Evolutionary conservation across 1,139 yeast species (phyloP).

Genomic region (Geotrichum carabidarum): DNA sequence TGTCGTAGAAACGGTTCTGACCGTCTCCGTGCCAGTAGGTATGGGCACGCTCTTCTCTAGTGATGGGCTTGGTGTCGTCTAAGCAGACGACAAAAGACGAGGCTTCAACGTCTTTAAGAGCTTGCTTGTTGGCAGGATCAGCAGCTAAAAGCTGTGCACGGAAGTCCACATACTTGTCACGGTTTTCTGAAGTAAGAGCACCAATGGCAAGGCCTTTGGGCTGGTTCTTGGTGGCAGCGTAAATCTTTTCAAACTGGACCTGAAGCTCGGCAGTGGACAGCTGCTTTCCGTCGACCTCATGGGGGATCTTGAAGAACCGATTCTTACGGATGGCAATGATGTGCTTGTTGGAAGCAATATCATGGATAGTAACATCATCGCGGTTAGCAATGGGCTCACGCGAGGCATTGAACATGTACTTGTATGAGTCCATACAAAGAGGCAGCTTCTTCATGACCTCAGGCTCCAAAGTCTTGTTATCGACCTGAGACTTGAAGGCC

Average conservation of each 20-base stretch:
- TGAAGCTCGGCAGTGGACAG: slow-evolving; percentile 60
- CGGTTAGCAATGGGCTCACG: slow-evolving; percentile 62
- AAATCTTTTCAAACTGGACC: slow-evolving; percentile 54
- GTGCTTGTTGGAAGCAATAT: slow-evolving; percentile 58
- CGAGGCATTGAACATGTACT: slow-evolving; percentile 84
- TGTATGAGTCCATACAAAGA: slow-evolving; percentile 89
- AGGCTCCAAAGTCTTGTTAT: slow-evolving; percentile 47
- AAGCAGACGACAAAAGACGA: slow-evolving; percentile 77
- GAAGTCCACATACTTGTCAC: slow-evolving; percentile 72
- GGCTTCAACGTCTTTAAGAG: slow-evolving; percentile 66
- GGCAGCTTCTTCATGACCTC: slow-evolving; percentile 80
- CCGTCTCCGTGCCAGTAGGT: slow-evolving; percentile 96
- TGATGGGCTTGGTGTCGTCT: slow-evolving; percentile 68
- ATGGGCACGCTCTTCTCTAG: slow-evolving; percentile 80
- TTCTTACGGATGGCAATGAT: slow-evolving; percentile 70
- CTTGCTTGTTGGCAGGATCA: slow-evolving; percentile 49
- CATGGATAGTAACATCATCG: slow-evolving; percentile 36
- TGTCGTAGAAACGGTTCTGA: slow-evolving; percentile 83
- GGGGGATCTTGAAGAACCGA: slow-evolving; percentile 75
- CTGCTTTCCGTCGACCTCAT: slow-evolving; percentile 47
- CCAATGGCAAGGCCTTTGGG: slow-evolving; percentile 58
- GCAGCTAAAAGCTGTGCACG: slow-evolving; percentile 55
- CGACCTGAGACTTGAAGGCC: slow-evolving; percentile 39
- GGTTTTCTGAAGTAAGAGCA: slow-evolving; percentile 73
- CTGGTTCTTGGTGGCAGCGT: slow-evolving; percentile 45